Evolutionary conservation across 2,329 filamentous ascomycete genomes (phyloP).

Genomic region (Sporothrix inflata): DNA sequence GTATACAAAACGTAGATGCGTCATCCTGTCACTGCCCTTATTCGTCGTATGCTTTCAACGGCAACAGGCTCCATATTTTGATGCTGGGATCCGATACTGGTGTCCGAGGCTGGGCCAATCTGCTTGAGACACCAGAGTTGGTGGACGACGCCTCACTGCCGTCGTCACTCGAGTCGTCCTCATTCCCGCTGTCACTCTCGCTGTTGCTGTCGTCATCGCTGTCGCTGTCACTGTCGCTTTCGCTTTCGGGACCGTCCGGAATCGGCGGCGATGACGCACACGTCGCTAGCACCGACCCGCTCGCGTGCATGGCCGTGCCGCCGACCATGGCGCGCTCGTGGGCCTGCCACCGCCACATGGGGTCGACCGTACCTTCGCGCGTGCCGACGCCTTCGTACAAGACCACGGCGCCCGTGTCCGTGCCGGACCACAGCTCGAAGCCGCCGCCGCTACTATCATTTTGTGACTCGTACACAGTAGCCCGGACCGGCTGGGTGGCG

Average conservation of each 20-base stretch:
- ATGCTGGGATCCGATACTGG: conserved; percentile 24
- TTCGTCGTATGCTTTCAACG: not conserved
- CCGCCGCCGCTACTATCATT: conserved; percentile 39
- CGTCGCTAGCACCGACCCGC: conserved; percentile 60
- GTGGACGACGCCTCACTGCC: not conserved
- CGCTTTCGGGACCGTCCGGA: conserved; percentile 33
- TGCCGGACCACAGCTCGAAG: conserved; percentile 67
- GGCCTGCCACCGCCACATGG: conserved; percentile 55
- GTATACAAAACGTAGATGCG: not conserved
- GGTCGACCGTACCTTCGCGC: conserved; percentile 48
- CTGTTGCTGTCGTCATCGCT: conserved; percentile 1
- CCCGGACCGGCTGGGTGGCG: conserved; percentile 60
- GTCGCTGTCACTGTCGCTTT: not conserved
- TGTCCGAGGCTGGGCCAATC: not conserved
- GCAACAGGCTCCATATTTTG: conserved; percentile 31
- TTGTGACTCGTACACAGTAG: conserved; percentile 53
- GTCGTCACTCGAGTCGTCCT: conserved; percentile 7
- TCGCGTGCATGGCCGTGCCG: conserved; percentile 54
- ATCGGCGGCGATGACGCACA: conserved; percentile 56
- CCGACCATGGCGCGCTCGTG: conserved; percentile 52
- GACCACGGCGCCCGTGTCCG: conserved; percentile 56
- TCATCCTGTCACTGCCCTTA: not conserved
- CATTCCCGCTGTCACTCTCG: conserved; percentile 39
- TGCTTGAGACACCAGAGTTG: not conserved
- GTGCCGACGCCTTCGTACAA: conserved; percentile 63